Conservation (phyloP, 176 grass and related monocot genomes). For the Oryza punctata region DNA sequence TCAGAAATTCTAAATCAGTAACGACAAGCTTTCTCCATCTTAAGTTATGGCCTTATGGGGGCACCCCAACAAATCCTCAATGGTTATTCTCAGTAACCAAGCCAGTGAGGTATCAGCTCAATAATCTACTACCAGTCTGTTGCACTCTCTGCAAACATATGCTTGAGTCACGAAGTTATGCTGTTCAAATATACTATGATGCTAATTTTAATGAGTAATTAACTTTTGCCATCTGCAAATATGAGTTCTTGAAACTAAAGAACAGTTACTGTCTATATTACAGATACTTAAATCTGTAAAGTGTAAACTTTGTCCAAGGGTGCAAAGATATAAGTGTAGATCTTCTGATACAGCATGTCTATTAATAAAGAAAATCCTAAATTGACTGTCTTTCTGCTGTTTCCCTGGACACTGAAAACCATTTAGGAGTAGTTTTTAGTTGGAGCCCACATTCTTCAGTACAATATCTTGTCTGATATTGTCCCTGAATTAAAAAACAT, state of each 20-base stretch:
- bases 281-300: background rate
- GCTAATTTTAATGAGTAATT: background rate
- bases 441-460: background rate
- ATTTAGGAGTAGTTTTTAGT: background rate
- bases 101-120: background rate
- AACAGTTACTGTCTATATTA: background rate
- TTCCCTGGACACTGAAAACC: background rate
- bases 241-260: constrained; percentile 14
- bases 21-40: background rate
- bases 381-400: background rate
- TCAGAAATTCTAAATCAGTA: background rate
- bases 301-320: background rate
- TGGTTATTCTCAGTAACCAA: background rate
- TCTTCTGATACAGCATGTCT: background rate
- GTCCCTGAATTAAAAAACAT: background rate
- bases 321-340: background rate
- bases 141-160: background rate
- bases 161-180: background rate
- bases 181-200: background rate
- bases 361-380: background rate
- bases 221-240: background rate
- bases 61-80: background rate
- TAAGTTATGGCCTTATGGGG: background rate
- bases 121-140: constrained; percentile 3
- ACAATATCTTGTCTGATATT: background rate